A percentile compares a stretch with the other conserved stretches of the same genome.
phyloP scores from a whole-genome alignment of 257 asterid genomes.

The Nicotiana sylvestris region DNA sequence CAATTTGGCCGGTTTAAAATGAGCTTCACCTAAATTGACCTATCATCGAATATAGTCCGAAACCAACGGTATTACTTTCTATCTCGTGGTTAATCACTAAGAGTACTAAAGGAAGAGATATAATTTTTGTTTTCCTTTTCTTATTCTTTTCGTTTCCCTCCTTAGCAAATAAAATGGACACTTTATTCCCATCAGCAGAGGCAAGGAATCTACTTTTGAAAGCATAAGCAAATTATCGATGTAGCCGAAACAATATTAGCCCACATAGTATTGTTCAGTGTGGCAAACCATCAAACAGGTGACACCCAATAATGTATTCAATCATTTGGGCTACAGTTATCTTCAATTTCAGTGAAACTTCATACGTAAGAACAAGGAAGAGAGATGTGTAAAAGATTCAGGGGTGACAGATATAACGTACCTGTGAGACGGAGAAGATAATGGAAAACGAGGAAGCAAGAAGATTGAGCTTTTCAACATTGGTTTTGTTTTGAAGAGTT shows the following conservation, averaged over 20 bases:
- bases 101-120: not conserved
- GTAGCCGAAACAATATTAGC: no score
- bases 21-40: not conserved
- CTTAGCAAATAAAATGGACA: not conserved
- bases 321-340: not conserved
- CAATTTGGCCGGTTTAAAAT: not conserved
- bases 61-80: not conserved
- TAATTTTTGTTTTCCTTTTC: not conserved
- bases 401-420: conserved; percentile 13
- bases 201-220: not conserved
- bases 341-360: not conserved
- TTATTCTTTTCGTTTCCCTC: not conserved
- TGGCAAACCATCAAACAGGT: conserved; percentile 8
- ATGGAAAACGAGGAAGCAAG: conserved; percentile 31
- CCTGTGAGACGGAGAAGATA: conserved; percentile 27
- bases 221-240: no score
- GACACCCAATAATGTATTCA: not conserved
- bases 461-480: conserved; percentile 39
- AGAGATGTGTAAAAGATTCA: not conserved
- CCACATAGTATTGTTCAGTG: not conserved
- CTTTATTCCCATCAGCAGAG: not conserved
- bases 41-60: not conserved
- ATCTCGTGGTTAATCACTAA: not conserved
- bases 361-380: not conserved
- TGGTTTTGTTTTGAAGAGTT: not conserved